Conservation (phyloP, 2,329 filamentous ascomycete genomes). For the Colletotrichum karsti region DNA sequence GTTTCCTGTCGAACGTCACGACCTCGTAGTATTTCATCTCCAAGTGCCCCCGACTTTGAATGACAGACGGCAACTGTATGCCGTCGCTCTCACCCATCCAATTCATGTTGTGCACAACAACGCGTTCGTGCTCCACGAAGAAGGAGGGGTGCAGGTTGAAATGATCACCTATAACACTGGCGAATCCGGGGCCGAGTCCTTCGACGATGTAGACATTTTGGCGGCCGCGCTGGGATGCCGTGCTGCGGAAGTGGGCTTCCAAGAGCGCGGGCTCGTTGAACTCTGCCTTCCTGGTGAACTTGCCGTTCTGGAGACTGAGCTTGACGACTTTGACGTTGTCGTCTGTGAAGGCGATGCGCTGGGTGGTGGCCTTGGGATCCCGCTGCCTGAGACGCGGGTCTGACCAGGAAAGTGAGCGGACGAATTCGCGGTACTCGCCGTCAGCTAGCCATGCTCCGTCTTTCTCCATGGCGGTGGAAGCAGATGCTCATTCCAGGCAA, state of each 20-base stretch:
- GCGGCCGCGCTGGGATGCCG: neutral
- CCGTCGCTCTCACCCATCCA: constrained; percentile 33
- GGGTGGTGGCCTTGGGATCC: constrained; percentile 31
- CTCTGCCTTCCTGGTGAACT: constrained; percentile 18
- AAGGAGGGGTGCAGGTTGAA: constrained; percentile 34
- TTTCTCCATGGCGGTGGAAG: constrained; percentile 12
- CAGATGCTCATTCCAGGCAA: neutral
- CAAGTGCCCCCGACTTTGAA: constrained; percentile 26
- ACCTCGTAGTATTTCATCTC: constrained; percentile 34
- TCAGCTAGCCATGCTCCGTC: constrained; percentile 19
- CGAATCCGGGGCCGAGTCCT: constrained; percentile 32
- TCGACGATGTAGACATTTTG: constrained; percentile 34
- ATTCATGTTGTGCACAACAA: constrained; percentile 33
- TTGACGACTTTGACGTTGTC: constrained; percentile 28
- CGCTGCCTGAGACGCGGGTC: constrained; percentile 32
- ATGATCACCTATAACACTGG: constrained; percentile 29
- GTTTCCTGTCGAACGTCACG: constrained; percentile 30
- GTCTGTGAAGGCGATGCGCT: constrained; percentile 30
- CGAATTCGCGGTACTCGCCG: constrained; percentile 24
- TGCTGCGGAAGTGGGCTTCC: constrained; percentile 2
- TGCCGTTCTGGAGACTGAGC: constrained; percentile 18
- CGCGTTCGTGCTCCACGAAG: constrained; percentile 36
- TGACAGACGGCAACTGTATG: constrained; percentile 32
- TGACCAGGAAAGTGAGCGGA: constrained; percentile 23
- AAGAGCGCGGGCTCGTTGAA: constrained; percentile 13